Evolutionary conservation across 2,329 filamentous ascomycete genomes (phyloP).

Genomic region (Bipolaris gigantea): DNA sequence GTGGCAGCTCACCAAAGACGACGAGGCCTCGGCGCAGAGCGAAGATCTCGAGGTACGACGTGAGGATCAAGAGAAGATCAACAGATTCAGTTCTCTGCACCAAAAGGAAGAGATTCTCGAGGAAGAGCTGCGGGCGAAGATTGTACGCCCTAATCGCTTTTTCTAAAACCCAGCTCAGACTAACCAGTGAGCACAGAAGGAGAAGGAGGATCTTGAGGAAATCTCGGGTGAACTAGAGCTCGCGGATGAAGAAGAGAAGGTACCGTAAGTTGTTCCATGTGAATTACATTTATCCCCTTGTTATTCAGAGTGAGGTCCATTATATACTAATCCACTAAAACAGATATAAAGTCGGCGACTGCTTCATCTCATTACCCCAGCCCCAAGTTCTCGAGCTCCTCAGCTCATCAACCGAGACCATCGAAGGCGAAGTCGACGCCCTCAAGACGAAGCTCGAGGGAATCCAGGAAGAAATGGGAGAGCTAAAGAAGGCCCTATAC

Average conservation of each 20-base stretch:
- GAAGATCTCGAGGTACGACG: slow-evolving; percentile 92
- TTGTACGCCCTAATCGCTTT: slow-evolving; percentile 55
- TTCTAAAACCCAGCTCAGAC: background rate
- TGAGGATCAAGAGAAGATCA: slow-evolving; percentile 99
- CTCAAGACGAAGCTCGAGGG: slow-evolving; percentile 76
- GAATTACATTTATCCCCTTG: background rate
- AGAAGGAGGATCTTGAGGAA: slow-evolving; percentile 97
- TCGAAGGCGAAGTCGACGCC: slow-evolving; percentile 74
- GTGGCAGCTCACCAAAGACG: slow-evolving; percentile 83
- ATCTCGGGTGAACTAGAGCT: slow-evolving; percentile 88
- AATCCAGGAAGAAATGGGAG: slow-evolving; percentile 82
- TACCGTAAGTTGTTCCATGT: slow-evolving; percentile 67
- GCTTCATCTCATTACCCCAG: slow-evolving; percentile 85
- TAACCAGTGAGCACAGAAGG: slow-evolving; percentile 65
- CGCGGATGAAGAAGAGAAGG: slow-evolving; percentile 89
- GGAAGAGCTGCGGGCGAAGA: slow-evolving; percentile 78
- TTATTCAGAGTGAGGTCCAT: background rate
- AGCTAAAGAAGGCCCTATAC: slow-evolving; percentile 90
- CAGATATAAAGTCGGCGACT: slow-evolving; percentile 96
- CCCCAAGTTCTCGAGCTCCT: slow-evolving; percentile 87
- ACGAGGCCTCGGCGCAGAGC: slow-evolving; percentile 71
- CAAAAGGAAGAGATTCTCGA: slow-evolving; percentile 78
- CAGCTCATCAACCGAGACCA: slow-evolving; percentile 66
- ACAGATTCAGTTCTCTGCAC: slow-evolving; percentile 92
- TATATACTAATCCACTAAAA: background rate